Evolutionary conservation across 495 filamentous ascomycete genomes (phyloP).

Genomic region (Neurospora africana): DNA sequence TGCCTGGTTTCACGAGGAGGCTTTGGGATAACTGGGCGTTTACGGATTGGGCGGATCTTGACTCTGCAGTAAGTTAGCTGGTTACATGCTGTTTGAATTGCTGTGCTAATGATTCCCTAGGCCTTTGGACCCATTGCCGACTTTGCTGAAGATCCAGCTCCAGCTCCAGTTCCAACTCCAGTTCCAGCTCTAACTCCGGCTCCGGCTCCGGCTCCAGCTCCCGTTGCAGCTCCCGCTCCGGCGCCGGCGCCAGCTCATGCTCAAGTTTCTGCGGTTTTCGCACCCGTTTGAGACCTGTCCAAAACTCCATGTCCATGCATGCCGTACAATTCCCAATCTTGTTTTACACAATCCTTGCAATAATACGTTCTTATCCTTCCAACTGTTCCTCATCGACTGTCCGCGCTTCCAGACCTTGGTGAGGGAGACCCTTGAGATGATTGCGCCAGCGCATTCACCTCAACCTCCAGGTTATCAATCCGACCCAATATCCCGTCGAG

Average conservation of each 20-base stretch:
- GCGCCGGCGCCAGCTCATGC: not conserved
- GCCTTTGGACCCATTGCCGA: slow-evolving; percentile 16
- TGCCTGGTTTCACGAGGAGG: not conserved
- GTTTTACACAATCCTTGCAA: not conserved
- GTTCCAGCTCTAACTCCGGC: not conserved
- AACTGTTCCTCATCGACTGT: not conserved
- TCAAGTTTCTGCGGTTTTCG: not conserved
- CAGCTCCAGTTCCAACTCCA: not conserved
- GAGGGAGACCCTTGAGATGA: not conserved
- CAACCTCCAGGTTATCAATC: not conserved
- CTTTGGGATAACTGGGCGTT: slow-evolving; percentile 16
- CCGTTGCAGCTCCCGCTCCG: not conserved
- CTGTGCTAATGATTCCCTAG: slow-evolving; percentile 1
- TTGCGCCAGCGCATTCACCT: slow-evolving; percentile 5
- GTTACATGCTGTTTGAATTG: not conserved
- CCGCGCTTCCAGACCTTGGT: not conserved
- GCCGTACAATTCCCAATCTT: not conserved
- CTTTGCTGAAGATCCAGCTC: slow-evolving; percentile 3
- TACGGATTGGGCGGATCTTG: slow-evolving; percentile 18
- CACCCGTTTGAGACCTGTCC: not conserved
- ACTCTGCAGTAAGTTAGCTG: slow-evolving; percentile 16
- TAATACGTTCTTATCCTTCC: not conserved
- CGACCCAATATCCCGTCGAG: not conserved
- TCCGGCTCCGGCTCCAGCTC: not conserved
- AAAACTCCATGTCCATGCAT: not conserved